Evolutionary conservation across 106 monocot species (phyloP).

Genomic region (Dactylorhiza incarnata): DNA sequence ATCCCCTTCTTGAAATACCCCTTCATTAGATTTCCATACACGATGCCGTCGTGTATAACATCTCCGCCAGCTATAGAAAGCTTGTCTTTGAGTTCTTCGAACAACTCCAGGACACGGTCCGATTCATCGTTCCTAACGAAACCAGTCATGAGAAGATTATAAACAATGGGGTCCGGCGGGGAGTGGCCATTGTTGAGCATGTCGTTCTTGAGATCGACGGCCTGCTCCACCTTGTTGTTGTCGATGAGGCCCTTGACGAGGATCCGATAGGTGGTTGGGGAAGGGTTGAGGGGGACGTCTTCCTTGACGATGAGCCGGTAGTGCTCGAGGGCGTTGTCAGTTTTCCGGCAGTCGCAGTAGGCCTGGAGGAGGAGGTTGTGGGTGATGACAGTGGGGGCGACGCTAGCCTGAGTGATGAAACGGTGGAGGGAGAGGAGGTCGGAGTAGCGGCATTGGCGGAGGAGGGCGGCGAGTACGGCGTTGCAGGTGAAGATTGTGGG

Average conservation of each 20-base stretch:
- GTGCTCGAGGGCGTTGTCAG: slow-evolving; percentile 86
- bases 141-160: slow-evolving; percentile 72
- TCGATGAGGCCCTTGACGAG: slow-evolving; percentile 71
- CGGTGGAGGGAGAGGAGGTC: slow-evolving; percentile 89
- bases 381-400: slow-evolving; percentile 73
- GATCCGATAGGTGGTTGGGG: slow-evolving; percentile 81
- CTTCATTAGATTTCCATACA: slow-evolving; percentile 90
- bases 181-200: slow-evolving; percentile 52
- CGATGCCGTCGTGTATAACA: slow-evolving; percentile 40
- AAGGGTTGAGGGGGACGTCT: slow-evolving; percentile 50
- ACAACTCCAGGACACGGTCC: slow-evolving; percentile 38
- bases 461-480: slow-evolving; percentile 73
- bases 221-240: slow-evolving; percentile 52
- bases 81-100: slow-evolving; percentile 68
- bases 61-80: slow-evolving; percentile 51
- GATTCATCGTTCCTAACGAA: slow-evolving; percentile 47
- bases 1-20: slow-evolving; percentile 69
- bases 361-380: slow-evolving; percentile 83
- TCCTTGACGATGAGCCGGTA: slow-evolving; percentile 64
- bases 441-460: slow-evolving; percentile 69
- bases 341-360: slow-evolving; percentile 77
- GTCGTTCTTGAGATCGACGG: slow-evolving; percentile 69
- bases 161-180: slow-evolving; percentile 60
- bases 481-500: slow-evolving; percentile 88
- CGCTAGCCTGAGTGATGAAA: slow-evolving; percentile 83